Percentiles rank a stretch among this genome's conserved stretches.
Evolutionary conservation across 345 rosid genomes (phyloP).

Genomic region (Eucalyptus sp.): DNA sequence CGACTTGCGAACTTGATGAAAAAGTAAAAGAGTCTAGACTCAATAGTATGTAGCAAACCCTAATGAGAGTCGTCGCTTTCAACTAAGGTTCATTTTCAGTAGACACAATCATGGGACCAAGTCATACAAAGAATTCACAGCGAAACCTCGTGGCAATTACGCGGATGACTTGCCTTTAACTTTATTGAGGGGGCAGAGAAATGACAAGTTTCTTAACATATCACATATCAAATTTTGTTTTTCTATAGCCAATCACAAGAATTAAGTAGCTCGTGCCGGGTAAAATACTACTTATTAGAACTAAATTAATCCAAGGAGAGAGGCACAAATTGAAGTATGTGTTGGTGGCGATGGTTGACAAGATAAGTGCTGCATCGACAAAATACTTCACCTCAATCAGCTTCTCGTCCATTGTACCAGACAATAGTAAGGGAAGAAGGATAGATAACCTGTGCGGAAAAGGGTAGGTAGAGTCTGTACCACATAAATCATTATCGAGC

Average conservation of each 20-base stretch:
- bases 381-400: neutral
- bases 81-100: neutral
- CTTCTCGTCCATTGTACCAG: neutral
- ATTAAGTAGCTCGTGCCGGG: neutral
- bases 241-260: neutral
- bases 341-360: neutral
- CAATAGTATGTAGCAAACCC: neutral
- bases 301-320: neutral
- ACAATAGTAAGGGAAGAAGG: neutral
- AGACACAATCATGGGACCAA: neutral
- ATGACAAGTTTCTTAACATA: neutral
- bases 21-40: neutral
- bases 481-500: neutral
- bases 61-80: neutral
- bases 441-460: neutral
- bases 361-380: neutral
- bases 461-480: neutral
- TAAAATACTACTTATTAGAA: neutral
- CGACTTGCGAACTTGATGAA: neutral
- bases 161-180: neutral
- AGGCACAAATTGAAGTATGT: neutral
- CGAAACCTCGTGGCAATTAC: neutral
- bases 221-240: neutral
- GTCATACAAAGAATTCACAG: neutral
- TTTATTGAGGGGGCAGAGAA: neutral